Percentiles rank a stretch among this genome's conserved stretches.
Conservation (phyloP, 768 basidiomycete genomes). For the Clitopilus passeckerianus region DNA sequence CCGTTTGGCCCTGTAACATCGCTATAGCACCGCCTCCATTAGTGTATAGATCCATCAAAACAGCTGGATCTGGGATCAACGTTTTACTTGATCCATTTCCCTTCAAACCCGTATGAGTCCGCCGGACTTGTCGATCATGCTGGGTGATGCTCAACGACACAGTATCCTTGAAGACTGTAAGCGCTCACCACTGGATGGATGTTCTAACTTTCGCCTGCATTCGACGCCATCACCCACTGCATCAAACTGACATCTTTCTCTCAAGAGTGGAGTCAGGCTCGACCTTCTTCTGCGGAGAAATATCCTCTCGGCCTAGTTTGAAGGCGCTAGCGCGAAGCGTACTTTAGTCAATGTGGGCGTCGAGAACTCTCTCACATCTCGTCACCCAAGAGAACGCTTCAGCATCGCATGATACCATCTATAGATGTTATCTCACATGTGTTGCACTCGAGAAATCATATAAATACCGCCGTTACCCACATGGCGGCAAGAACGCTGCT, state of each 20-base stretch:
- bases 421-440: neutral
- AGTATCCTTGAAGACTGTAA: too few species aligned
- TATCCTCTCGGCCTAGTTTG: too few species aligned
- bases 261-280: too few species aligned
- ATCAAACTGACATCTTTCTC: too few species aligned
- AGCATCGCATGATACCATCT: neutral
- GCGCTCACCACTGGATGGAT: too few species aligned
- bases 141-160: too few species aligned
- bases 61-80: neutral
- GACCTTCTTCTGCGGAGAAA: too few species aligned
- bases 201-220: too few species aligned
- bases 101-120: neutral
- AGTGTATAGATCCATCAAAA: neutral
- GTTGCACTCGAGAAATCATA: neutral
- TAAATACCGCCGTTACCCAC: neutral
- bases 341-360: too few species aligned
- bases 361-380: neutral
- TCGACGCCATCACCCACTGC: too few species aligned
- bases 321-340: too few species aligned
- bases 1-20: neutral
- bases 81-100: constrained; percentile 1
- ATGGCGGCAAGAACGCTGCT: neutral
- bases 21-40: constrained; percentile 3
- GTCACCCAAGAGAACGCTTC: neutral
- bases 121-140: neutral